Conservation (phyloP, 371 early-diverging fungal genomes). For the Actinomortierella wolfii region DNA sequence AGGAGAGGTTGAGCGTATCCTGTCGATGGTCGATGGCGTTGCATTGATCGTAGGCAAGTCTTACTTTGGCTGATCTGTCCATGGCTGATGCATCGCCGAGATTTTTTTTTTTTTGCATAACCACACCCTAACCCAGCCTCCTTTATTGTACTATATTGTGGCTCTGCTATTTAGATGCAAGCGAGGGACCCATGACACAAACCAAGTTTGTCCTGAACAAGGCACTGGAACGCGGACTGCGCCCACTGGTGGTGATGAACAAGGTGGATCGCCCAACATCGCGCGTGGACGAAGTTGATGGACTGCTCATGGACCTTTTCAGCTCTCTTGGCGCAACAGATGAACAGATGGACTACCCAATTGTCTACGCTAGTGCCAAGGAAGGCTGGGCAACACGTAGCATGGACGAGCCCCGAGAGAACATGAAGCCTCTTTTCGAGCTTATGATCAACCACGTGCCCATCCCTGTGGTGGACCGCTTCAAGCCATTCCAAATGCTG, state of each 20-base stretch:
- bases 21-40: conserved; percentile 85
- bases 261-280: conserved; percentile 80
- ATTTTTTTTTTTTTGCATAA: too few species aligned
- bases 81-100: too few species aligned
- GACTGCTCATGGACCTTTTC: conserved; percentile 76
- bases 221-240: conserved; percentile 66
- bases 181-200: conserved; percentile 87
- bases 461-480: conserved; percentile 62
- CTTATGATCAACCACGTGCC: conserved; percentile 70
- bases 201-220: conserved; percentile 83
- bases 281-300: conserved; percentile 73
- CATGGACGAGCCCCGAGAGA: conserved; percentile 47
- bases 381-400: conserved; percentile 75
- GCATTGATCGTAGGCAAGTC: conserved; percentile 66
- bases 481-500: conserved; percentile 71
- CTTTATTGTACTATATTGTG: not conserved
- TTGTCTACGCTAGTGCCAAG: conserved; percentile 77
- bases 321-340: conserved; percentile 73
- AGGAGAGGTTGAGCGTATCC: conserved; percentile 85
- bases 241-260: conserved; percentile 79
- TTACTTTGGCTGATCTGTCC: not conserved
- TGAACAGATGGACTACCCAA: conserved; percentile 75
- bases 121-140: not conserved
- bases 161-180: conserved; percentile 54
- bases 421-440: conserved; percentile 70